Percentiles rank a stretch among this genome's conserved stretches.
These are phyloP conservation scores for Alternaria angustiovoidea DNA, from an alignment of 2,329 filamentous ascomycete species.

Conservation along the genomic window DNA sequence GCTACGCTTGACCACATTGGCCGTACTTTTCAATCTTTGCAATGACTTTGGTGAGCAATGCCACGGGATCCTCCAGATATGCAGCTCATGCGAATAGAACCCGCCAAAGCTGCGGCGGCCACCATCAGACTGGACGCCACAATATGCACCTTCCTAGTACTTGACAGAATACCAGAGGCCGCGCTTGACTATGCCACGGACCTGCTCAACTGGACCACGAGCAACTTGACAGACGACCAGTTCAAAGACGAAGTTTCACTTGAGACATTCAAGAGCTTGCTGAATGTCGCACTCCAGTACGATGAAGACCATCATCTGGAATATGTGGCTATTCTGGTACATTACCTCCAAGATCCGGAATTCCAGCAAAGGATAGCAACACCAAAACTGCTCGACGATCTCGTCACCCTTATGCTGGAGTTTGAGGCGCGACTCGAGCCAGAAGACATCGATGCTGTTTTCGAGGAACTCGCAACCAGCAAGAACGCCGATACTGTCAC, in stretches of 20 bases:
- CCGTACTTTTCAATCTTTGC: conserved; percentile 56
- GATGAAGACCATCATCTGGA: conserved; percentile 49
- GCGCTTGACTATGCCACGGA: conserved; percentile 47
- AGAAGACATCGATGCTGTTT: conserved; percentile 38
- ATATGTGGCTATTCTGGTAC: conserved; percentile 42
- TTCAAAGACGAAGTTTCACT: conserved; percentile 43
- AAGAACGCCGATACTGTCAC: conserved; percentile 31
- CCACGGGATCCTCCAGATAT: conserved; percentile 8
- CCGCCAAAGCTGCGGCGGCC: conserved; percentile 45
- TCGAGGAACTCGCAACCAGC: conserved; percentile 38
- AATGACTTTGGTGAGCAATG: conserved; percentile 48
- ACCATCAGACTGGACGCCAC: conserved; percentile 44
- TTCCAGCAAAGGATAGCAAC: conserved; percentile 46
- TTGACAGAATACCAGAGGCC: conserved; percentile 39
- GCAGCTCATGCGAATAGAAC: conserved; percentile 39
- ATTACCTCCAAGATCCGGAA: conserved; percentile 47
- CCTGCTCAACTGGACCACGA: conserved; percentile 46
- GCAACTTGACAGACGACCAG: conserved; percentile 46
- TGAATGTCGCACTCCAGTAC: conserved; percentile 37
- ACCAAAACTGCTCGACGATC: conserved; percentile 37
- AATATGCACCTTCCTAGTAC: conserved; percentile 36
- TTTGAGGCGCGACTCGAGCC: conserved; percentile 40
- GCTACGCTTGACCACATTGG: conserved; percentile 43
- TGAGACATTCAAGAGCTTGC: conserved; percentile 37
- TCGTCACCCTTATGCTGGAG: conserved; percentile 43